phyloP scores from a whole-genome alignment of 2,329 filamentous ascomycete genomes.

The Cyanodermella asteris region DNA sequence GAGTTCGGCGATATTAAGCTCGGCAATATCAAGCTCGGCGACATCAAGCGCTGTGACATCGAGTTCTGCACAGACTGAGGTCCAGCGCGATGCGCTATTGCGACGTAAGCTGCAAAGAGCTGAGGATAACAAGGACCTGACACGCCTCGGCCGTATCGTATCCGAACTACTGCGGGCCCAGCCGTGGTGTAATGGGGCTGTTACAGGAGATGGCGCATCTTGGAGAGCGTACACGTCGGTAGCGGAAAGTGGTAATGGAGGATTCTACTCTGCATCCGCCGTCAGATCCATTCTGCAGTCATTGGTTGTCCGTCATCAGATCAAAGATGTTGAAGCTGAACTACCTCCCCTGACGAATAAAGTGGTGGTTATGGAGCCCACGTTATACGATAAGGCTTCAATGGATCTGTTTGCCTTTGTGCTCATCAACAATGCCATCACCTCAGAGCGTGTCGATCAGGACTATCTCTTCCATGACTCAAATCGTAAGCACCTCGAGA shows the following conservation, averaged over 20 bases:
- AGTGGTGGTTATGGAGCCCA: slow-evolving; percentile 54
- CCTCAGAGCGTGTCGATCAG: slow-evolving; percentile 59
- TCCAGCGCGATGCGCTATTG: too few relatives aligned
- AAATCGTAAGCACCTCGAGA: slow-evolving; percentile 43
- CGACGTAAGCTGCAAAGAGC: slow-evolving; percentile 18
- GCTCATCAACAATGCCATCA: slow-evolving; percentile 68
- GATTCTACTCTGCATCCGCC: slow-evolving; percentile 10
- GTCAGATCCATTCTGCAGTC: slow-evolving; percentile 51
- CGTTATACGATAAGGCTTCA: slow-evolving; percentile 62
- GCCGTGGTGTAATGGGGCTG: slow-evolving; percentile 50
- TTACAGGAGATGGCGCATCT: slow-evolving; percentile 37
- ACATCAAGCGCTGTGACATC: slow-evolving; percentile 6
- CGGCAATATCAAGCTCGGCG: background rate
- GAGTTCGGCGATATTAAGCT: slow-evolving; percentile 2
- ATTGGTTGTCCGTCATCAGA: slow-evolving; percentile 59
- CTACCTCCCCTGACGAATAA: slow-evolving; percentile 54
- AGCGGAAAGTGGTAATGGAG: slow-evolving; percentile 19
- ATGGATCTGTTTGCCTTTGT: slow-evolving; percentile 71
- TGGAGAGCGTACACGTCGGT: slow-evolving; percentile 57
- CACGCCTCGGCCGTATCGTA: slow-evolving; percentile 43
- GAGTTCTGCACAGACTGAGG: too few relatives aligned
- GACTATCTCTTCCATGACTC: slow-evolving; percentile 78
- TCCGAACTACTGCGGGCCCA: slow-evolving; percentile 51
- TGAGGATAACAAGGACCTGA: slow-evolving; percentile 40
- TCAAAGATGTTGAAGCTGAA: slow-evolving; percentile 45